Base-by-base conservation (phyloP, 495 filamentous ascomycete genomes). In the Annulohypoxylon maeteangense region DNA sequence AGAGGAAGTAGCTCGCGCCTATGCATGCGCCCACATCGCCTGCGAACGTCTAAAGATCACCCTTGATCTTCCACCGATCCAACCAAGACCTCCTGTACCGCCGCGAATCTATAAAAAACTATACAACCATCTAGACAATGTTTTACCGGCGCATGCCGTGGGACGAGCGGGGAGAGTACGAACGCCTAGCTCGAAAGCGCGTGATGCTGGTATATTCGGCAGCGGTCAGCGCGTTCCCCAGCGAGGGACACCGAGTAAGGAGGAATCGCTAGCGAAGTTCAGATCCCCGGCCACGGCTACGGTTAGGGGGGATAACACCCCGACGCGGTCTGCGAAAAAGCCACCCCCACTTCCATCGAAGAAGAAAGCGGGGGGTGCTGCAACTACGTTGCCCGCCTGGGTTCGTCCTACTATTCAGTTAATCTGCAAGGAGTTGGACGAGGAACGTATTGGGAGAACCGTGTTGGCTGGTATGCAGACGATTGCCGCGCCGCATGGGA, bases 1-100 rank as follows among this genome's bases (percentile, higher is more conserved):
- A 62, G 95, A 99, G 78, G 95, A 99, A 77, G 89, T 93, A 67
- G 92, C 91, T 16, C 87, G 95, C 6, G 86, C 89, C 8, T 97
- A 95, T 79, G 93, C 92, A 8, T 98, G 96, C 76, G 92, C 93
- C 1, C 90, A 98, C 78, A 87, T 99, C 34, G 95, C 95, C 40
- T 98, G 95, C 80, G 92, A 93, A 78, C 87, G 94, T 65, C 85
- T 98, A 53, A 94, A 93, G 73, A 90, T 90, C 71, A 76, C 86
- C n/a, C 86, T 99, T 68, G 90, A 93, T 77, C 90, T 99, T 34
- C 95, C 95, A 6, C 87, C 88, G 1, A 90, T 97, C 40, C 85
- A 91, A 60, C 89, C 92, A 11, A 89, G 88, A 16, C 93, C 95
- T 5, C 96, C 95, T 14, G 92, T 93, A 68, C 90, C 90, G 38